phyloP scores from a whole-genome alignment of 352 stramenopile genomes.

The Phytophthora tentaculata region DNA sequence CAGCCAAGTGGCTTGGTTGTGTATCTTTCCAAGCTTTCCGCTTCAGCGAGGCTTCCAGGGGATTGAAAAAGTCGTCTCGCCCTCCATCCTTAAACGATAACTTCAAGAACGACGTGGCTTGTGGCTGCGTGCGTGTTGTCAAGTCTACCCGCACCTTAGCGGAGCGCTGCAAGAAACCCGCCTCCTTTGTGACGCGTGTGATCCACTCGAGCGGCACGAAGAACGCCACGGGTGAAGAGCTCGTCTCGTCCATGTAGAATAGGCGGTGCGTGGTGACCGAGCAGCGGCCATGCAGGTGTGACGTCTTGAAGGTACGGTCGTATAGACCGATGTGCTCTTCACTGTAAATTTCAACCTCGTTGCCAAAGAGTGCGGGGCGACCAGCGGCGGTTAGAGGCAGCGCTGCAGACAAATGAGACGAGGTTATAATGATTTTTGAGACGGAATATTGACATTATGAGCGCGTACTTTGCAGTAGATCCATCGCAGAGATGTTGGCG shows the following conservation, averaged over 20 bases:
- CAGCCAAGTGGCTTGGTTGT: constrained; percentile 73
- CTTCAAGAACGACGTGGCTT: constrained; percentile 75
- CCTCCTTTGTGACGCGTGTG: constrained; percentile 74
- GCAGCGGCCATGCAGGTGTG: constrained; percentile 71
- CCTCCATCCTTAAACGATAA: constrained; percentile 89
- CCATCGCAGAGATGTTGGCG: constrained; percentile 51
- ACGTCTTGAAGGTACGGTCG: constrained; percentile 81
- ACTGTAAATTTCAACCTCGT: constrained; percentile 90
- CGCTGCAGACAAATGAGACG: constrained; percentile 37
- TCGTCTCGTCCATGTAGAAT: constrained; percentile 79
- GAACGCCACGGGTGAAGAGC: constrained; percentile 58
- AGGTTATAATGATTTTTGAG: constrained; percentile 3
- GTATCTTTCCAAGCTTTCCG: constrained; percentile 82
- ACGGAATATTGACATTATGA: neutral
- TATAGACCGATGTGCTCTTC: constrained; percentile 87
- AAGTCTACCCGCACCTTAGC: constrained; percentile 87
- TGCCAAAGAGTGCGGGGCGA: constrained; percentile 74
- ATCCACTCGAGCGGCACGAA: constrained; percentile 81
- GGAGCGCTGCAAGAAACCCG: constrained; percentile 83
- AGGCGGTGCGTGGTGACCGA: constrained; percentile 85
- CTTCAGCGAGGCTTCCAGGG: constrained; percentile 67
- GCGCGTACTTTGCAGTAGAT: constrained; percentile 69
- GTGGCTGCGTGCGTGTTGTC: constrained; percentile 37
- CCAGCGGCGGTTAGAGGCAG: constrained; percentile 75
- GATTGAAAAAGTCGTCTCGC: constrained; percentile 85